Conservation (phyloP, 1,284 basidiomycete genomes). For the Puccinia triticina region DNA sequence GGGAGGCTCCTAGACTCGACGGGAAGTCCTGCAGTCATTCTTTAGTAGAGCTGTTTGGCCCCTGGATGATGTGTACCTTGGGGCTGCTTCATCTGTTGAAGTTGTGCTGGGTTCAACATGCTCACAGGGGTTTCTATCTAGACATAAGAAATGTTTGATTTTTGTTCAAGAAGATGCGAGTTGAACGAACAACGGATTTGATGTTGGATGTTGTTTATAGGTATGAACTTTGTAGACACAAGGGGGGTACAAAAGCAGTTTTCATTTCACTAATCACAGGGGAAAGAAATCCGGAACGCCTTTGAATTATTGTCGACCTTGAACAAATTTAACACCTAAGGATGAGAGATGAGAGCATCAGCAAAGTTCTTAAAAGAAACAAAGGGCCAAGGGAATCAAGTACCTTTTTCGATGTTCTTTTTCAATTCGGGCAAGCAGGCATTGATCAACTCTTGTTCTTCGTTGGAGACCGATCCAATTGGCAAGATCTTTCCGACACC, state of each 20-base stretch:
- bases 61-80: neutral
- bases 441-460: conserved; percentile 82
- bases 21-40: no score
- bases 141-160: neutral
- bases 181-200: neutral
- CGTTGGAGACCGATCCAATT: conserved; percentile 72
- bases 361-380: neutral
- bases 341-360: neutral
- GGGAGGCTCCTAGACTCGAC: no score
- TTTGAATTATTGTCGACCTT: conserved; percentile 3
- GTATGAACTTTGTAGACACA: conserved; percentile 3
- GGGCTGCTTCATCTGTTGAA: neutral
- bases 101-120: neutral
- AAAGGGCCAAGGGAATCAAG: neutral
- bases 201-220: conserved; percentile 13
- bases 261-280: neutral
- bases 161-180: neutral
- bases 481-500: conserved; percentile 89
- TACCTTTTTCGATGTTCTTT: conserved; percentile 95
- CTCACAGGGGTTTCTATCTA: neutral
- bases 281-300: neutral
- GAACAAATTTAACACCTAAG: conserved; percentile 28
- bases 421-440: conserved; percentile 81
- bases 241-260: neutral
- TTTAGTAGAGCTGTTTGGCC: no score